Conservation (phyloP, 768 basidiomycete species). For the Mycena epipterygia region DNA sequence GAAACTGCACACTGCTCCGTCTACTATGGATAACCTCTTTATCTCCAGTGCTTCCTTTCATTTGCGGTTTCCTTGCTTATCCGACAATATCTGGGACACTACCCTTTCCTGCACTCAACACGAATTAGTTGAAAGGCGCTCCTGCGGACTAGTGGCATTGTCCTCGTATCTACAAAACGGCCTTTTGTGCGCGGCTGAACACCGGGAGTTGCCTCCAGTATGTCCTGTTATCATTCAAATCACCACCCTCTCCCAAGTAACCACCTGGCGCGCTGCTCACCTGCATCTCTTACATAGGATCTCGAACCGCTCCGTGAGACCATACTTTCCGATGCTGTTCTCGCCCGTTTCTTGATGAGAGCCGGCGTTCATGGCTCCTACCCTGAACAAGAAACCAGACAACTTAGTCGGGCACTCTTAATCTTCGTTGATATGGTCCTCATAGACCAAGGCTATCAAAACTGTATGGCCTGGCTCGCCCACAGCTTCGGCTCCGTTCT, state of each 20-base stretch:
- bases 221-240: neutral
- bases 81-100: conserved; percentile 20
- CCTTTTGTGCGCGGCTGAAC: neutral
- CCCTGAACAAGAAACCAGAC: neutral
- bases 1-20: conserved; percentile 9
- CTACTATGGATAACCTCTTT: conserved; percentile 13
- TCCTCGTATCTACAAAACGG: conserved; percentile 7
- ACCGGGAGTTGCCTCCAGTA: neutral
- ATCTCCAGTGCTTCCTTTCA: conserved; percentile 16
- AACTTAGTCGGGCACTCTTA: conserved; percentile 16
- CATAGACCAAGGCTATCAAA: conserved; percentile 17
- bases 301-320: conserved; percentile 19
- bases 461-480: conserved; percentile 23
- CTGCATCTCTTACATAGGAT: neutral
- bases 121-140: conserved; percentile 21
- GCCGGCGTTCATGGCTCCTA: conserved; percentile 20
- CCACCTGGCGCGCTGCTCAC: too few relatives aligned
- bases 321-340: conserved; percentile 20
- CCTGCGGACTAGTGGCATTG: conserved; percentile 10
- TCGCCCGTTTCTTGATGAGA: conserved; percentile 4
- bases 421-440: conserved; percentile 28
- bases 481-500: conserved; percentile 20
- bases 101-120: conserved; percentile 16
- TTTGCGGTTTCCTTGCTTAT: conserved; percentile 4
- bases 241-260: neutral